Base-by-base conservation (phyloP, 177 flowering plant species). In the Vitis hybrid region DNA sequence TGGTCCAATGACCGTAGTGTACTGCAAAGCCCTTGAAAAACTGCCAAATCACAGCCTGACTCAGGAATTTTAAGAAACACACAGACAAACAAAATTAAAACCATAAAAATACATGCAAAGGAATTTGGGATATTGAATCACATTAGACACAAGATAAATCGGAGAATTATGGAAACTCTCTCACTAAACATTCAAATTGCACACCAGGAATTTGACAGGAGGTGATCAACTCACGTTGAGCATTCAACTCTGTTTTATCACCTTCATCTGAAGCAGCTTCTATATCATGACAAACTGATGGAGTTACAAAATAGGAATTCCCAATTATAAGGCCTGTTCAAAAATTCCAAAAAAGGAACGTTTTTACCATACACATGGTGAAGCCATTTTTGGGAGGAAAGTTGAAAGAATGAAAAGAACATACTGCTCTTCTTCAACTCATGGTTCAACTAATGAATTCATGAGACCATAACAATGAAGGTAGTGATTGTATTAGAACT, bases 1-100 rank as follows among this genome's bases (percentile, higher is more conserved):
- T 91, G 90, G 74, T 90, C 97, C 71, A 90, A 71, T 74, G 89
- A 85, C 72, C 84, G 76, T 31, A 93, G 79, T 34, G 78, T 80
- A 79, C 69, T 67, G 72, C 91, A 83, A 70, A 93, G 81, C 65
- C 88, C 96, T 72, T 73, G 85, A 70, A 88, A 91, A 74, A 87
- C 97, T 91, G 87, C 75, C 67, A 72, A 63, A 53, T 26, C 26
- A 67, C 12, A 67, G 50, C 54, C 69, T 18, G 20, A 45, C 31
- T 59, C 34, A 67, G 62, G 15, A 48, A 45, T 26, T 68, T 49
- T 26, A 67, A 62, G 53, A 59, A 71, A 67, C 29, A 64, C 6
- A 15, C 11, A 45, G 54, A 60, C 8, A 39, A 39, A 39, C 0
- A 71, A 15, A 56, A 39, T 5, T 5, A 7, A 39, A 39, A 39